Conservation (phyloP, 2,329 filamentous ascomycete genomes). For the Fusarium falciforme region DNA sequence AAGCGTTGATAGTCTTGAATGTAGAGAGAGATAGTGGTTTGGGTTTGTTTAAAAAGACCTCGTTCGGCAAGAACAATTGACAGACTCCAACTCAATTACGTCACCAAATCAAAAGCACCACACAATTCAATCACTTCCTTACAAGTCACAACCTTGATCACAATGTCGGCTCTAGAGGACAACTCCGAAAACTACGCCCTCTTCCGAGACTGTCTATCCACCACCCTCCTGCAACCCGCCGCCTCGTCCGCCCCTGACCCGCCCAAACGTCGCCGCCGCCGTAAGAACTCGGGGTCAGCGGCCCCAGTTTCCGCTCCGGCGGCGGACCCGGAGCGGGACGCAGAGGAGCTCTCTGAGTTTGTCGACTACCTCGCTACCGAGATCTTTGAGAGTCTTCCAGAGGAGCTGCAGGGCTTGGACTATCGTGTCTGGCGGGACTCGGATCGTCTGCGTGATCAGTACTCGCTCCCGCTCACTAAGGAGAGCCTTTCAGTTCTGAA, state of each 20-base stretch:
- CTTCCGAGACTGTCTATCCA: constrained; percentile 81
- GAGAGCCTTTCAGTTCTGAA: constrained; percentile 66
- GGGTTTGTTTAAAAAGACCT: neutral
- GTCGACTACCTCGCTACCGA: constrained; percentile 80
- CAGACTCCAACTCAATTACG: constrained; percentile 26
- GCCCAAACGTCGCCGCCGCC: constrained; percentile 56
- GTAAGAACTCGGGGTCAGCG: constrained; percentile 32
- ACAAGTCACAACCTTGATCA: neutral
- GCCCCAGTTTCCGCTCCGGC: constrained; percentile 17
- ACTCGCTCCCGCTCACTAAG: constrained; percentile 68
- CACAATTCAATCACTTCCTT: neutral
- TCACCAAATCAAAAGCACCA: constrained; percentile 15
- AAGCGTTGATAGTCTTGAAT: neutral
- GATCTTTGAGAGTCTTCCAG: constrained; percentile 74
- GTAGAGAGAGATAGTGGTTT: neutral
- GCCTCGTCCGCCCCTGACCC: constrained; percentile 55
- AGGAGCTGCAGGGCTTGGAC: constrained; percentile 69
- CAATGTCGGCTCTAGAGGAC: constrained; percentile 35
- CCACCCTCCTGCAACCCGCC: constrained; percentile 73
- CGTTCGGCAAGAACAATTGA: neutral
- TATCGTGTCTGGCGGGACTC: constrained; percentile 63
- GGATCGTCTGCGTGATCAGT: constrained; percentile 61
- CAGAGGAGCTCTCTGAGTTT: constrained; percentile 82
- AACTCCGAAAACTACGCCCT: constrained; percentile 58
- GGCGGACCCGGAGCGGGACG: constrained; percentile 49